Evolutionary conservation across 495 filamentous ascomycete genomes (phyloP), one percentile per base, ranked within the genome.

Genomic region (Opeltia flavorubescens): DNA sequence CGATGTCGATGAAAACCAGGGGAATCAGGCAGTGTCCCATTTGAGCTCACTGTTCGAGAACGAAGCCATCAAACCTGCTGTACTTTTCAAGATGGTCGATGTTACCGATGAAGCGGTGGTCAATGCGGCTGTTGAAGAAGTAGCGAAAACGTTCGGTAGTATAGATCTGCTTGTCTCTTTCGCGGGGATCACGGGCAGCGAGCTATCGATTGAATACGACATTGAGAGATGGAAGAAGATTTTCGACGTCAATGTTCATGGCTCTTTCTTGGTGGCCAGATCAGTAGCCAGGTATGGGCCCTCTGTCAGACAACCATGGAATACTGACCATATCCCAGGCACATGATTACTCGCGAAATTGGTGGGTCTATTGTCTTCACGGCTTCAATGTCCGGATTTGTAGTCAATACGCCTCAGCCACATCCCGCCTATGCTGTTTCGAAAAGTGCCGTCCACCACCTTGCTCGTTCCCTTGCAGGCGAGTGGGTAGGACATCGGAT

Each of bases 371-470:
- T 86, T 55, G 68, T 86, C 54, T 74, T 83, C 44, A 75, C 84
- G 41, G 80, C 80, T 31, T 84, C 80, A 54, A 87, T 87, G 83
- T 82, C 78, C 27, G 83, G 82, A 54, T 69, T 68, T 51, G 77
- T 86, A 54, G 83, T 86, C 66, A 87, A 86, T 73, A 82, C 77
- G 57, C 82, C 83, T 1, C 83, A 86, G 59, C 76, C 84, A 58
- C 83, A 86, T 62, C 77, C 70, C 8, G 80, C 78, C 65, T 87
- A 86, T 69, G 86, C 85, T 55, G 78, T 82, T 29, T 85, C 80
- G 56, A 87, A 86, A 71, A 83, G 81, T 12, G 83, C 74, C 50
- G 83, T 86, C 29, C 77, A 85, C 56, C 78, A 83, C 62, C 70
- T 86, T 46, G 78, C 77, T 54, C 83, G 83, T 61, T 84, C 78